A percentile compares a stretch with the other conserved stretches of the same genome.
These are phyloP conservation scores for Escovopsis sp. DNA, from an alignment of 2,329 filamentous ascomycete genomes.

Conservation along the genomic window DNA sequence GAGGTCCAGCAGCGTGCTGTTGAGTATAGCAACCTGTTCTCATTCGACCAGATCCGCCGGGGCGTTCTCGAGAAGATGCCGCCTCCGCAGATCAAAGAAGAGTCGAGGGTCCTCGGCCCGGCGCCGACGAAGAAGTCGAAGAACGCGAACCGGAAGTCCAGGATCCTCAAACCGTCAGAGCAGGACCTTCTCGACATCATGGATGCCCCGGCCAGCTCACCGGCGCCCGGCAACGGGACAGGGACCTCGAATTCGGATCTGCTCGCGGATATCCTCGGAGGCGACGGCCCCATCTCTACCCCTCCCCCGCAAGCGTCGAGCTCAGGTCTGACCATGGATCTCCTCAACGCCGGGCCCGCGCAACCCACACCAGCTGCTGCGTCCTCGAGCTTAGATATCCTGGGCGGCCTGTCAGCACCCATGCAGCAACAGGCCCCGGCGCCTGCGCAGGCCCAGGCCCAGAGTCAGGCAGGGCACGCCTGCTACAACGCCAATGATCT, in stretches of 20 bases:
- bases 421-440: slow-evolving; percentile 27
- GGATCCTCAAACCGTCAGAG: slow-evolving; percentile 69
- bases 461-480: slow-evolving; percentile 30
- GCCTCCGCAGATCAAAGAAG: slow-evolving; percentile 88
- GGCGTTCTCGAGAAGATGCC: slow-evolving; percentile 98
- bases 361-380: slow-evolving; percentile 20
- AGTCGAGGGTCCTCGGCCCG: slow-evolving; percentile 78
- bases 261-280: slow-evolving; percentile 80
- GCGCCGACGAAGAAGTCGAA: slow-evolving; percentile 51
- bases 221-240: slow-evolving; percentile 35
- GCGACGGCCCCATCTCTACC: slow-evolving; percentile 29
- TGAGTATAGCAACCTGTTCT: slow-evolving; percentile 91
- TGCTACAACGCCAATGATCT: slow-evolving; percentile 84
- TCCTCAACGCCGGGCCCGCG: slow-evolving; percentile 46
- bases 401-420: slow-evolving; percentile 30
- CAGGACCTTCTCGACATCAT: slow-evolving; percentile 90
- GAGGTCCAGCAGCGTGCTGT: slow-evolving; percentile 94
- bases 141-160: slow-evolving; percentile 60
- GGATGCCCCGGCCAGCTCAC: slow-evolving; percentile 48
- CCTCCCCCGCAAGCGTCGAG: slow-evolving; percentile 39
- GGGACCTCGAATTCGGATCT: slow-evolving; percentile 67
- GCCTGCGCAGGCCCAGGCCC: slow-evolving; percentile 27
- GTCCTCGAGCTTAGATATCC: slow-evolving; percentile 32
- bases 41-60: slow-evolving; percentile 69
- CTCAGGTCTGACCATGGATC: slow-evolving; percentile 46